Percentiles rank a stretch among this genome's conserved stretches.
Conservation (phyloP, 1,284 basidiomycete species). For the Papiliotrema flavescens region DNA sequence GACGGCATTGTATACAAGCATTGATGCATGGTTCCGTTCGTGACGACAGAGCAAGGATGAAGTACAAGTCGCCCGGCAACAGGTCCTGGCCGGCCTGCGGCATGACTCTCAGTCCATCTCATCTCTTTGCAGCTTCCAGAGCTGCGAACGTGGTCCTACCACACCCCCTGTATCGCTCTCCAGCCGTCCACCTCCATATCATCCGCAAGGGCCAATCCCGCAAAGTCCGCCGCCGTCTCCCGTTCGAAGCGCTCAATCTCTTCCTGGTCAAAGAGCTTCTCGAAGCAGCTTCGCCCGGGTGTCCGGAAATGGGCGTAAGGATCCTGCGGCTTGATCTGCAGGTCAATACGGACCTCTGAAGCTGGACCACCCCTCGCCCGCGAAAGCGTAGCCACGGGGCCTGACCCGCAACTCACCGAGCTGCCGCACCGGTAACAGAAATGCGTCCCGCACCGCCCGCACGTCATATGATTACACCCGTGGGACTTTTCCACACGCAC, state of each 20-base stretch:
- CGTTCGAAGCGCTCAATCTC: slow-evolving; percentile 30
- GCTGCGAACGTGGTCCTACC: slow-evolving; percentile 6
- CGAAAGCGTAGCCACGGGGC: too few relatives aligned
- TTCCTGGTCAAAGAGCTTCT: slow-evolving; percentile 43
- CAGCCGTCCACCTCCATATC: slow-evolving; percentile 14
- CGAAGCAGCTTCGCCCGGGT: slow-evolving; percentile 34
- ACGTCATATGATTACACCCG: slow-evolving; percentile 50
- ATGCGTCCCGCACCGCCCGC: slow-evolving; percentile 39
- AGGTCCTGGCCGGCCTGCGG: too few relatives aligned
- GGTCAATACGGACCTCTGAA: background rate
- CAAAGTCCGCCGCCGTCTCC: slow-evolving; percentile 18
- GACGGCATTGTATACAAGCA: too few relatives aligned
- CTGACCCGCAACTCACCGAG: slow-evolving; percentile 19
- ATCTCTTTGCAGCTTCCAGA: too few relatives aligned
- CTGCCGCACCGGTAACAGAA: slow-evolving; percentile 46
- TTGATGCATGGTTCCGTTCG: too few relatives aligned
- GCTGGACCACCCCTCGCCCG: too few relatives aligned
- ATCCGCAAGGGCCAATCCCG: slow-evolving; percentile 6
- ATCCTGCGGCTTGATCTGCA: slow-evolving; percentile 30
- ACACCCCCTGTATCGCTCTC: slow-evolving; percentile 18
- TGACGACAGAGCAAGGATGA: too few relatives aligned
- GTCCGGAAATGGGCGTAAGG: slow-evolving; percentile 43
- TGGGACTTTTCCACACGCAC: slow-evolving; percentile 46
- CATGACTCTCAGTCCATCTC: too few relatives aligned
- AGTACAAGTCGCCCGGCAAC: too few relatives aligned